Evolutionary conservation across 148 eudicot species (phyloP).

Genomic region (Gaultheria prostrata): DNA sequence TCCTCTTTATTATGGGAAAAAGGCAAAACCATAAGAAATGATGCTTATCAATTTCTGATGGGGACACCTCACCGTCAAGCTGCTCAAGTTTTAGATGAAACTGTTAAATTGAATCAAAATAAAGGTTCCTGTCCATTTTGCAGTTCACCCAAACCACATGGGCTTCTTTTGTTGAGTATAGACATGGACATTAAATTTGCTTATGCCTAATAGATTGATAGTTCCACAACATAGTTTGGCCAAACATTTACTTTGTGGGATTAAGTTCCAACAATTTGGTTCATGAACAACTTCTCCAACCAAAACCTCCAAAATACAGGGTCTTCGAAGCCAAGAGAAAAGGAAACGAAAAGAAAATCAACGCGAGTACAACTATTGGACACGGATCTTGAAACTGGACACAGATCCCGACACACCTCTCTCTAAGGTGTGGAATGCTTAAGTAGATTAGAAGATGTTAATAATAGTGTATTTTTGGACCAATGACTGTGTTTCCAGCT

Average conservation of each 20-base stretch:
- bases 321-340: too few species aligned
- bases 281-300: too few species aligned
- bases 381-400: too few species aligned
- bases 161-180: too few species aligned
- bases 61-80: constrained; percentile 17
- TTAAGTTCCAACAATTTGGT: neutral
- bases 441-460: neutral
- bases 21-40: neutral
- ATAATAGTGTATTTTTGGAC: neutral
- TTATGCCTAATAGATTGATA: neutral
- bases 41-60: neutral
- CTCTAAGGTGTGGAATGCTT: too few species aligned
- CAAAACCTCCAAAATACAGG: too few species aligned
- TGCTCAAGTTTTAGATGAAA: neutral
- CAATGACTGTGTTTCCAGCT: constrained; percentile 4
- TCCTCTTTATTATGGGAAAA: neutral
- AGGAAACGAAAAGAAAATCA: too few species aligned
- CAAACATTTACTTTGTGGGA: neutral
- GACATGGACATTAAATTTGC: neutral
- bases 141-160: neutral
- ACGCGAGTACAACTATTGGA: too few species aligned
- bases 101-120: neutral
- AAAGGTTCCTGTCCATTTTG: neutral
- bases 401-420: too few species aligned
- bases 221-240: neutral